phyloP scores from a whole-genome alignment of 805 yeast species.

The Kurtzmaniella cleridarum region DNA sequence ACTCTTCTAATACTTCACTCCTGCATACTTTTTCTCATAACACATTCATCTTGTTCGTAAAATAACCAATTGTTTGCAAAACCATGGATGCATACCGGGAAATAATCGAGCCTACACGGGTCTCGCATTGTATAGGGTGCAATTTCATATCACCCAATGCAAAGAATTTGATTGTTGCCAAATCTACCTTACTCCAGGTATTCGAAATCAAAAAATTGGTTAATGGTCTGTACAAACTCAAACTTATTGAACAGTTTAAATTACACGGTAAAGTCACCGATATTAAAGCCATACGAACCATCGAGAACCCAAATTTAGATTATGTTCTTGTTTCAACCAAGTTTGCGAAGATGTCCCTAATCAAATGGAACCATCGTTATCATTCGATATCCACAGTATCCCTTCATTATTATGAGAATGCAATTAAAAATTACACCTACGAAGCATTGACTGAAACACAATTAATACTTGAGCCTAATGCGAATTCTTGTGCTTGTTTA shows the following conservation, averaged over 20 bases:
- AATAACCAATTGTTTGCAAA: neutral
- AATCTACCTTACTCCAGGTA: conserved; percentile 64
- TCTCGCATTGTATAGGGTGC: conserved; percentile 54
- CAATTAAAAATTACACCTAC: conserved; percentile 46
- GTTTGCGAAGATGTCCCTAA: conserved; percentile 70
- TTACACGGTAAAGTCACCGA: conserved; percentile 67
- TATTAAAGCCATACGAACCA: conserved; percentile 45
- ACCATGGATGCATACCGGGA: conserved; percentile 80
- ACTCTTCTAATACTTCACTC: too few species aligned
- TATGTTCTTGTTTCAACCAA: conserved; percentile 62
- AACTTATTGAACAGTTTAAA: conserved; percentile 54
- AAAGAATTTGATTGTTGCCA: conserved; percentile 61
- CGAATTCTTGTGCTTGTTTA: conserved; percentile 46
- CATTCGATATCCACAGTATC: conserved; percentile 65
- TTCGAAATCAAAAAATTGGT: conserved; percentile 35
- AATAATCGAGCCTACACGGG: conserved; percentile 69
- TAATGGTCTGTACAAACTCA: conserved; percentile 16
- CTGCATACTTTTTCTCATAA: too few species aligned
- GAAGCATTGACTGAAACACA: conserved; percentile 38
- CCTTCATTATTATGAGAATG: conserved; percentile 80
- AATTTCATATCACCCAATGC: conserved; percentile 39
- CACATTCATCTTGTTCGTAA: conserved; percentile 2
- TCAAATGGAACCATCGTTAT: conserved; percentile 60
- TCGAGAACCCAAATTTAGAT: conserved; percentile 46
- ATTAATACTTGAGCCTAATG: conserved; percentile 57